Evolutionary conservation across 148 eudicot genomes (phyloP).

Genomic region (Mesembryanthemum crystallinum): DNA sequence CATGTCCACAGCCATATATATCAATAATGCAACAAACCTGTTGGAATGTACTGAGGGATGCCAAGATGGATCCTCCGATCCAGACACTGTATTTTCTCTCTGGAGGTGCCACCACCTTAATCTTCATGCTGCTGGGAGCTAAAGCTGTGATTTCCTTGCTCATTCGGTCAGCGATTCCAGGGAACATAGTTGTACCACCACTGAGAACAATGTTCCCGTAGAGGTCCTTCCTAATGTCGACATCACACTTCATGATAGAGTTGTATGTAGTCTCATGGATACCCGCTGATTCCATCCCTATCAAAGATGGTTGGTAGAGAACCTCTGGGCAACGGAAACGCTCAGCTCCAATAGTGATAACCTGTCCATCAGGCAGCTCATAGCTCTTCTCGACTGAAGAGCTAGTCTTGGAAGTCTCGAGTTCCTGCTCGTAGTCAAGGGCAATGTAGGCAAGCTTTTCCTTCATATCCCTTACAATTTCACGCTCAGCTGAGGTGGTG

Average conservation of each 20-base stretch:
- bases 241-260: constrained; percentile 89
- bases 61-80: constrained; percentile 91
- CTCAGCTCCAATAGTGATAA: constrained; percentile 54
- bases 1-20: too few relatives aligned
- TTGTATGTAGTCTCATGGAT: constrained; percentile 87
- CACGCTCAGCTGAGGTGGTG: constrained; percentile 86
- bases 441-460: constrained; percentile 53
- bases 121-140: constrained; percentile 92
- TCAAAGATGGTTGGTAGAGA: constrained; percentile 48
- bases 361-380: constrained; percentile 52
- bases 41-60: constrained; percentile 89
- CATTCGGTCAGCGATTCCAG: constrained; percentile 86
- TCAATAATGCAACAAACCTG: too few relatives aligned
- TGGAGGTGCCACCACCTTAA: constrained; percentile 92
- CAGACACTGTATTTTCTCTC: constrained; percentile 94
- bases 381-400: constrained; percentile 51
- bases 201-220: constrained; percentile 84
- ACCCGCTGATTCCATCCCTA: constrained; percentile 77
- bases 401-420: constrained; percentile 44
- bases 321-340: constrained; percentile 53
- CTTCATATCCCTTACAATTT: constrained; percentile 78
- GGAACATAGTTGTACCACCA: constrained; percentile 86
- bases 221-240: constrained; percentile 82
- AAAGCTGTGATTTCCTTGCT: constrained; percentile 82
- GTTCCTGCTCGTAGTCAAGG: constrained; percentile 53